phyloP scores from a whole-genome alignment of 2,329 filamentous ascomycete genomes.

The Stagonosporopsis chrysanthemi region DNA sequence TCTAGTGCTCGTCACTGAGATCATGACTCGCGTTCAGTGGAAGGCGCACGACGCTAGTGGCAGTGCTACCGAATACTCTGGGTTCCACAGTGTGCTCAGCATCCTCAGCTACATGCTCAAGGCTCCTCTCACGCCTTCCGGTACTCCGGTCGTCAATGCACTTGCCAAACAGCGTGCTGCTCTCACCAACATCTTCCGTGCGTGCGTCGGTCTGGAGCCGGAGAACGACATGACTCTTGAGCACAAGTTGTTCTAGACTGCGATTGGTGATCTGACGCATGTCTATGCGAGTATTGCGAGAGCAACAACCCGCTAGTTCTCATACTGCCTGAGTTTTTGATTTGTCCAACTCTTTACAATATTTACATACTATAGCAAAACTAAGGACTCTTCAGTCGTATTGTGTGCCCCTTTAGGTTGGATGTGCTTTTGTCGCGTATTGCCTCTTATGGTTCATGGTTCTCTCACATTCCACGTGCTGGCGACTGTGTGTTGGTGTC shows the following conservation, averaged over 20 bases:
- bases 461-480: not conserved
- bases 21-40: slow-evolving; percentile 99
- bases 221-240: slow-evolving; percentile 99
- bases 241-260: slow-evolving; percentile 82
- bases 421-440: not conserved
- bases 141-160: slow-evolving; percentile 94
- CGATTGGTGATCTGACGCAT: not conserved
- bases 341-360: slow-evolving; percentile 39
- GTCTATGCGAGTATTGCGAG: not conserved
- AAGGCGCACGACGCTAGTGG: slow-evolving; percentile 64
- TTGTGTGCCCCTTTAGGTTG: not conserved
- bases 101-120: slow-evolving; percentile 99
- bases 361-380: slow-evolving; percentile 27
- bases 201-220: slow-evolving; percentile 93
- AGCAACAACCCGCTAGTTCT: not conserved
- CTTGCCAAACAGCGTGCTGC: slow-evolving; percentile 95
- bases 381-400: slow-evolving; percentile 4
- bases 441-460: not conserved
- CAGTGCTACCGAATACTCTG: slow-evolving; percentile 75
- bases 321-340: slow-evolving; percentile 4
- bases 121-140: slow-evolving; percentile 90
- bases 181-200: slow-evolving; percentile 97
- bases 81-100: slow-evolving; percentile 96
- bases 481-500: not conserved
- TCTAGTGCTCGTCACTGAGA: slow-evolving; percentile 88